Conservation (phyloP, 2,329 filamentous ascomycete genomes). For the Neofusicoccum parvum region DNA sequence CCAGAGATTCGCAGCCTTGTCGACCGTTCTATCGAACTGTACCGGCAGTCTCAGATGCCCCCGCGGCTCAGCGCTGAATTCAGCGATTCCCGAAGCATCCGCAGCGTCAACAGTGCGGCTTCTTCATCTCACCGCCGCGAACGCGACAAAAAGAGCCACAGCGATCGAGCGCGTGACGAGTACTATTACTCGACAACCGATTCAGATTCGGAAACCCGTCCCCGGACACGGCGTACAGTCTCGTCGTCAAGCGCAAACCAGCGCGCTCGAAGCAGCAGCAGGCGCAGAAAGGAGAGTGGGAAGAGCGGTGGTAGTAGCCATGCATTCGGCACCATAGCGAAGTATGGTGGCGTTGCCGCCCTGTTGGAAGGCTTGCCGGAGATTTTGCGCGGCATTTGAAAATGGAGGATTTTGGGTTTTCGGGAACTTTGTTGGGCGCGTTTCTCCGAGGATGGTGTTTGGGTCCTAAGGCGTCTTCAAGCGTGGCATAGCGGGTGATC, state of each 20-base stretch:
- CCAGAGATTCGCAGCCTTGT: constrained; percentile 38
- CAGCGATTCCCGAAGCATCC: constrained; percentile 2
- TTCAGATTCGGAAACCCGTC: constrained; percentile 9
- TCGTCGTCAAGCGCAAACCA: not conserved
- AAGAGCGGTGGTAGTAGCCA: constrained; percentile 7
- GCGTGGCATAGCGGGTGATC: not conserved
- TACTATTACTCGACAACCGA: constrained; percentile 2
- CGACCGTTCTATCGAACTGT: constrained; percentile 42
- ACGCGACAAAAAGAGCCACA: not conserved
- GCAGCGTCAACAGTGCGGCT: not conserved
- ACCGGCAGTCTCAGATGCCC: constrained; percentile 30
- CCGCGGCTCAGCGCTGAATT: constrained; percentile 17
- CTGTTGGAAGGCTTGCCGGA: constrained; percentile 35
- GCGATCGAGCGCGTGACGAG: not conserved
- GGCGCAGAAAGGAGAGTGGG: constrained; percentile 12
- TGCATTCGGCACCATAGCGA: constrained; percentile 37
- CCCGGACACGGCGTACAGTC: not conserved
- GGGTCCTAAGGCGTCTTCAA: not conserved
- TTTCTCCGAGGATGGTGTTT: not conserved
- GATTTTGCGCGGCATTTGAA: constrained; percentile 14
- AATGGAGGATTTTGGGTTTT: not conserved
- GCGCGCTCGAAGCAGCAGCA: constrained; percentile 23
- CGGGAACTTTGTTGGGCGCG: not conserved
- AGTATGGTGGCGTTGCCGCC: constrained; percentile 40
- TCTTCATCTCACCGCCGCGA: constrained; percentile 9